Conservation (phyloP, 2,329 filamentous ascomycete genomes). For the Aspergillus sp. region DNA sequence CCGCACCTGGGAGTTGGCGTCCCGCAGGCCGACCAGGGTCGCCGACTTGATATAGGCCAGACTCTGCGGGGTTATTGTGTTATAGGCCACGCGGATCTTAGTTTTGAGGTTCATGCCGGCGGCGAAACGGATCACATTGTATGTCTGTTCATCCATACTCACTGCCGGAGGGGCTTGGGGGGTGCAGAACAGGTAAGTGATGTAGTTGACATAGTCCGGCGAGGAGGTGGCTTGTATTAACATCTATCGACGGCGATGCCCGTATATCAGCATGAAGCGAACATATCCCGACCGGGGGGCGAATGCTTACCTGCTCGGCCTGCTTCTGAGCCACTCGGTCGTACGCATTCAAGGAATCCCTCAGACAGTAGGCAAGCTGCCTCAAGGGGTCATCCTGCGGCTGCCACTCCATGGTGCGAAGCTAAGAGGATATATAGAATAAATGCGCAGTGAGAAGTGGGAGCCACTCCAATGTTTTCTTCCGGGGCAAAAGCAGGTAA, state of each 20-base stretch:
- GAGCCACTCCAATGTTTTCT: background rate
- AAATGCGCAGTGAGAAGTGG: background rate
- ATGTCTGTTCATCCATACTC: slow-evolving; percentile 55
- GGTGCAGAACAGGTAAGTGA: slow-evolving; percentile 80
- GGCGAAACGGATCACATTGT: slow-evolving; percentile 67
- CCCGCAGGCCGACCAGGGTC: slow-evolving; percentile 69
- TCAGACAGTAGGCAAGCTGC: slow-evolving; percentile 81
- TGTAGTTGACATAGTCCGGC: slow-evolving; percentile 94
- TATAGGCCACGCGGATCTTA: slow-evolving; percentile 68
- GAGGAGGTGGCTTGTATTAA: slow-evolving; percentile 78
- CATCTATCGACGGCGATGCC: slow-evolving; percentile 53
- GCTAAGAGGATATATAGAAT: background rate
- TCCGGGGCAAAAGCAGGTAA: background rate
- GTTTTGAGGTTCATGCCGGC: slow-evolving; percentile 96
- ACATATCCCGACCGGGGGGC: slow-evolving; percentile 2
- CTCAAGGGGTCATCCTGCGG: slow-evolving; percentile 75
- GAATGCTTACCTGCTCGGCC: slow-evolving; percentile 65
- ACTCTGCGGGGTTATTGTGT: slow-evolving; percentile 63
- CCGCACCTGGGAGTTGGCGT: slow-evolving; percentile 71
- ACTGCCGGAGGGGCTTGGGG: slow-evolving; percentile 46
- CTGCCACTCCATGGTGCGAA: slow-evolving; percentile 71
- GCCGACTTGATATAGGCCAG: slow-evolving; percentile 70
- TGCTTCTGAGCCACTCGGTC: slow-evolving; percentile 75
- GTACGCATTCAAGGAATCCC: slow-evolving; percentile 81
- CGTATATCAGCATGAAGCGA: slow-evolving; percentile 7